A percentile compares a stretch with the other conserved stretches of the same genome.
These are phyloP conservation scores for Cercospora sesami DNA, from an alignment of 2,329 filamentous ascomycete species.

Conservation along the genomic window DNA sequence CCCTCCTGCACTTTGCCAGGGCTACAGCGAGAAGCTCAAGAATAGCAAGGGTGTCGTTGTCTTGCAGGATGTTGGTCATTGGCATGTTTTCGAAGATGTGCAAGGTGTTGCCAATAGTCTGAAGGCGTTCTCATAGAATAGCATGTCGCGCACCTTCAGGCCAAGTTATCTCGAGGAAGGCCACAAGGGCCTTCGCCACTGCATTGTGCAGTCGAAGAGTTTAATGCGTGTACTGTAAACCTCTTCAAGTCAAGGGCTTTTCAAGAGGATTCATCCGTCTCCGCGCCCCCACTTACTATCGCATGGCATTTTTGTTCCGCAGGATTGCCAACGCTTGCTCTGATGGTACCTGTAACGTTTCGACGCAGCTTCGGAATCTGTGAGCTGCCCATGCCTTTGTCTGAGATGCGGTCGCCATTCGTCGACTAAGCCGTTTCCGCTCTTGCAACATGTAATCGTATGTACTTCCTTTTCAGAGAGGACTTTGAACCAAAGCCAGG, in stretches of 20 bases:
- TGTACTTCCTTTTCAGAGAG: neutral
- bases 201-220: neutral
- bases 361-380: neutral
- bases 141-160: neutral
- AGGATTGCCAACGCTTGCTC: neutral
- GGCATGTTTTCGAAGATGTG: conserved; percentile 54
- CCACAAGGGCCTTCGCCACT: too few species aligned
- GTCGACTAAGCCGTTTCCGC: neutral
- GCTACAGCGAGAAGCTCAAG: conserved; percentile 37
- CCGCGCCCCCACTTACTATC: neutral
- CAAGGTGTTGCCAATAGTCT: conserved; percentile 40
- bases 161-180: neutral
- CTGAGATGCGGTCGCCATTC: neutral
- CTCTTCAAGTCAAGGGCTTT: neutral
- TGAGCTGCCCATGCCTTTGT: neutral
- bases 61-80: conserved; percentile 51
- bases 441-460: neutral
- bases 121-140: neutral
- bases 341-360: neutral
- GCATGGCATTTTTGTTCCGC: neutral
- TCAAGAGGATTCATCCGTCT: neutral
- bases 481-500: neutral
- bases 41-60: conserved; percentile 36
- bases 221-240: neutral
- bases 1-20: conserved; percentile 41